Percentiles rank a stretch among this genome's conserved stretches.
Conservation (phyloP, 1,284 basidiomycete species). For the Coniophora puteana region DNA sequence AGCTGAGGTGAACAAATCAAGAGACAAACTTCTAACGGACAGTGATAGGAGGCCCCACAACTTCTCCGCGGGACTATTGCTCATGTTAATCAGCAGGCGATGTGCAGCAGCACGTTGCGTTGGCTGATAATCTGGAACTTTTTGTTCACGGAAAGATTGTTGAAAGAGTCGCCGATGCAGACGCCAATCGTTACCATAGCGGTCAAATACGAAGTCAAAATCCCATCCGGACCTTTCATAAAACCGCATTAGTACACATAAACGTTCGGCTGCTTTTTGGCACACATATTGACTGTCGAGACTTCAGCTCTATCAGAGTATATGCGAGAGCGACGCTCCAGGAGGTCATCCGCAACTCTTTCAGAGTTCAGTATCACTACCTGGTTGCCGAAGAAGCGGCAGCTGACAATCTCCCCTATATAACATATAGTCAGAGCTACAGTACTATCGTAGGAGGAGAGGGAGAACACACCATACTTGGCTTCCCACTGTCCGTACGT, state of each 20-base stretch:
- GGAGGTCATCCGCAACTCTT: not conserved
- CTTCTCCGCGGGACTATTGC: no score
- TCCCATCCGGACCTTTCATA: not conserved
- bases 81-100: not conserved
- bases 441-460: not conserved
- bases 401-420: not conserved
- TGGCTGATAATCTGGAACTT: not conserved
- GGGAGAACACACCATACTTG: not conserved
- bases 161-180: not conserved
- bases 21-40: not conserved
- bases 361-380: slow-evolving; percentile 1
- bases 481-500: not conserved
- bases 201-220: not conserved
- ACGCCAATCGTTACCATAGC: not conserved
- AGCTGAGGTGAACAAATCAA: not conserved
- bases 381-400: not conserved
- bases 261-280: not conserved
- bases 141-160: not conserved
- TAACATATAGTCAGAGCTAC: not conserved
- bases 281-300: not conserved
- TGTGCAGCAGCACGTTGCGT: not conserved
- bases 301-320: not conserved
- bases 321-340: not conserved
- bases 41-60: slow-evolving; percentile 13
- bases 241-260: slow-evolving; percentile 1